Evolutionary conservation across 768 basidiomycete species (phyloP).

Genomic region (Mycena albidolilacea): DNA sequence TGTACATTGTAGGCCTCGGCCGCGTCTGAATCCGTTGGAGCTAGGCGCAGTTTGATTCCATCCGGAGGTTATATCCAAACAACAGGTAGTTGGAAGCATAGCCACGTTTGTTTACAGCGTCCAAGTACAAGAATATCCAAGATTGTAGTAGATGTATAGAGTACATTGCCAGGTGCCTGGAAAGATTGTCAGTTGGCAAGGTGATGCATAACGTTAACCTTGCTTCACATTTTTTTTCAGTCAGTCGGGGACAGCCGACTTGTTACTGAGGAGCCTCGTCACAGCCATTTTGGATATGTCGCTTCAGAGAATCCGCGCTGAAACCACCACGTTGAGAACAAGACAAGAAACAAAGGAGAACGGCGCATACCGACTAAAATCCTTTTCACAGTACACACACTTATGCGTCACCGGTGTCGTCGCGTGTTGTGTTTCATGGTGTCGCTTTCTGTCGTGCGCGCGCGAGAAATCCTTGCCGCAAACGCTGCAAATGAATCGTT

Average conservation of each 20-base stretch:
- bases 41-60: constrained; percentile 9
- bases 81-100: constrained; percentile 15
- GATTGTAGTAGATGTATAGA: constrained; percentile 20
- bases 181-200: constrained; percentile 23
- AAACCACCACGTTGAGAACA: constrained; percentile 25
- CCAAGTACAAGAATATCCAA: constrained; percentile 32
- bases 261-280: constrained; percentile 65
- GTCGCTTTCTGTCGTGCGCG: constrained; percentile 86
- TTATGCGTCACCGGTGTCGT: constrained; percentile 74
- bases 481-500: constrained; percentile 80
- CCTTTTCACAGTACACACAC: constrained; percentile 82
- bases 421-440: constrained; percentile 84
- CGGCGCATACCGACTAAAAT: constrained; percentile 75
- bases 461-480: constrained; percentile 88
- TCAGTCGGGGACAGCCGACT: background rate
- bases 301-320: constrained; percentile 80
- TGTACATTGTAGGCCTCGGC: background rate
- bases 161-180: constrained; percentile 22
- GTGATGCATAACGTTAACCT: background rate
- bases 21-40: constrained; percentile 4
- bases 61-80: constrained; percentile 6
- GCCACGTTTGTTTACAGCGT: constrained; percentile 17
- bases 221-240: constrained; percentile 11
- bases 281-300: constrained; percentile 88
- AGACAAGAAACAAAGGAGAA: constrained; percentile 31